Percentiles rank a stretch among this genome's conserved stretches.
Conservation (phyloP, 2,329 filamentous ascomycete genomes). For the Kalmusia sp. region DNA sequence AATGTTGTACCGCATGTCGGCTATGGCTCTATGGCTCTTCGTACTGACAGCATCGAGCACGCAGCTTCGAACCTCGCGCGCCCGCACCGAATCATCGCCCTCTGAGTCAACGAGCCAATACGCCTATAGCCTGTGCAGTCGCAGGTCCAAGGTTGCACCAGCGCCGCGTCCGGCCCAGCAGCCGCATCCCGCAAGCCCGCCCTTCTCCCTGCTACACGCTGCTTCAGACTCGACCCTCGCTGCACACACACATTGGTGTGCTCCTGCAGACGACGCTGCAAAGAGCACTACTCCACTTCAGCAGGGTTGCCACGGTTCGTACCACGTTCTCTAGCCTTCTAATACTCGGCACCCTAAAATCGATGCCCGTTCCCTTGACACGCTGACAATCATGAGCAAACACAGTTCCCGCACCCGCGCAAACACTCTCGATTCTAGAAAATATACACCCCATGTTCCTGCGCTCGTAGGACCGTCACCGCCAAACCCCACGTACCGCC, state of each 20-base stretch:
- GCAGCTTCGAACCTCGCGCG: constrained; percentile 26
- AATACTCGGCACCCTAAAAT: constrained; percentile 23
- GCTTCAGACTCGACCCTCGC: constrained; percentile 31
- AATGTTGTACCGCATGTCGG: constrained; percentile 44
- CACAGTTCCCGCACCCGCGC: constrained; percentile 29
- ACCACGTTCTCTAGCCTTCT: constrained; percentile 33
- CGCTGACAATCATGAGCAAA: constrained; percentile 43
- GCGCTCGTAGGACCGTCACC: constrained; percentile 26
- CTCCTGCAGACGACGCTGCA: constrained; percentile 38
- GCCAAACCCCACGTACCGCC: constrained; percentile 24
- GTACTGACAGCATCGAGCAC: constrained; percentile 38
- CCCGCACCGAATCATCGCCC: constrained; percentile 4
- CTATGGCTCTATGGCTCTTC: constrained; percentile 35
- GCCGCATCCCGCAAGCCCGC: constrained; percentile 29
- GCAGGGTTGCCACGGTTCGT: constrained; percentile 41
- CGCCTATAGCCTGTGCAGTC: constrained; percentile 2
- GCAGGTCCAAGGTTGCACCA: constrained; percentile 33
- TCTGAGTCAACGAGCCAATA: constrained; percentile 15
- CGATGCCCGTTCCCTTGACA: constrained; percentile 15
- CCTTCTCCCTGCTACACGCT: constrained; percentile 21
- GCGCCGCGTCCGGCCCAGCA: constrained; percentile 20
- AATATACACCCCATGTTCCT: constrained; percentile 34
- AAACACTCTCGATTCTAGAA: constrained; percentile 17
- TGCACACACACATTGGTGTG: constrained; percentile 37
- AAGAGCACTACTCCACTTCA: constrained; percentile 32